Base-by-base conservation (phyloP, 78 protist genomes). In the Tieghemostelium lacteum region DNA sequence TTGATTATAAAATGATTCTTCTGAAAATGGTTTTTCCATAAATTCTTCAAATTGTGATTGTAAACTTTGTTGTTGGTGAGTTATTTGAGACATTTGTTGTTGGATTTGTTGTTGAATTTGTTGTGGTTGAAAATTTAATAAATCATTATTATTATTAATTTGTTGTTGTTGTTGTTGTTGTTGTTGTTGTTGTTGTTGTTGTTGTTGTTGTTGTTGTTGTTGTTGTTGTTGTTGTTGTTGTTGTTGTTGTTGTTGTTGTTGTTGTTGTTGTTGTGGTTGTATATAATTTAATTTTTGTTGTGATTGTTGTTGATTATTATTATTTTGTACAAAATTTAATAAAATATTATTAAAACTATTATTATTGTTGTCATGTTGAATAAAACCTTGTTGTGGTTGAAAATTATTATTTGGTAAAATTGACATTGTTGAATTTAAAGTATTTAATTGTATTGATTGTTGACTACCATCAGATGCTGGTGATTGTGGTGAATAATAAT, bases 11-110 rank as follows among this genome's bases (percentile, higher is more conserved):
- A 78, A 78, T 24, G 24, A 45, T 17, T 78, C 75, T 66, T 64
- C 31, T 14, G 63, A 39, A 34, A 78, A 78, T 54, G 88, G 88
- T 76, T 62, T 62, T 8, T 76, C 58, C 0, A 73, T 37, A 42
- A 33, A 49, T 24, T 69, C 75, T 24, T 69, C 45, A 4, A 50
- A 69, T 5, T 78, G 75, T 20, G 22, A 6, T 6, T 52, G 45
- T 63, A 72, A 29, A 52, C 29, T 71, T 20, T 70, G 52, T n/a
- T n/a, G n/a, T n/a, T n/a, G n/a, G n/a, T n/a, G n/a, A 14, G 10
- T 45, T 45, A 45, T 45, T 45, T 55, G 22, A 3, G 17, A 55
- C 17, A 55, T 55, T 55, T 19, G 3, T 8, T 8, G 29, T 19
- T 55, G 10, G 22, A 55, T 20, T 19, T 20, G 29, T 20, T 6